Conservation (phyloP, 768 basidiomycete species). For the Psilocybe sp. region DNA sequence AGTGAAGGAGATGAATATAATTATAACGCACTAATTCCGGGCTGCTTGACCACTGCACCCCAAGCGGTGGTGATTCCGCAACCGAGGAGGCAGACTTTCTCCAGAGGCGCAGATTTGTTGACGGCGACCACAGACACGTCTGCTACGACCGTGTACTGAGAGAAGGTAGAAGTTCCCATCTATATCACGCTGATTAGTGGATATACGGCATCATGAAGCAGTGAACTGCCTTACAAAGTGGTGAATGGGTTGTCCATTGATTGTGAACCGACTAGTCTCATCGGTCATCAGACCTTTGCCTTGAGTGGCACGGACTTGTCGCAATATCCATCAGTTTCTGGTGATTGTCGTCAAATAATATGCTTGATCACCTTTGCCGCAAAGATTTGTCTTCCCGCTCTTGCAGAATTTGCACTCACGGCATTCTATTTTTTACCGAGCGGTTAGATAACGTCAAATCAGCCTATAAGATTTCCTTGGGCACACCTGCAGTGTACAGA, state of each 20-base stretch:
- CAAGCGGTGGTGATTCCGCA: conserved; percentile 98
- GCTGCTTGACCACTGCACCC: conserved; percentile 92
- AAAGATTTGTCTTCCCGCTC: conserved; percentile 98
- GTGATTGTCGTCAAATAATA: background rate
- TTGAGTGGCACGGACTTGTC: conserved; percentile 83
- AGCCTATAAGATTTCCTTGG: background rate
- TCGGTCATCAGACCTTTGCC: conserved; percentile 97
- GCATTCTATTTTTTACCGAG: conserved; percentile 56
- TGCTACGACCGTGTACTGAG: conserved; percentile 98
- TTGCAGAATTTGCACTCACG: conserved; percentile 99
- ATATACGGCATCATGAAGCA: background rate
- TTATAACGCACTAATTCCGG: conserved; percentile 65
- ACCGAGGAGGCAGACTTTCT: conserved; percentile 96
- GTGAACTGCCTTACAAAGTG: conserved; percentile 72
- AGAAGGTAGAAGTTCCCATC: conserved; percentile 99
- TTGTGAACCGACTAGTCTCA: conserved; percentile 80
- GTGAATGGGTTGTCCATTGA: conserved; percentile 80
- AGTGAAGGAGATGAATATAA: background rate
- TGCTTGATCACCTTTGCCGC: conserved; percentile 70
- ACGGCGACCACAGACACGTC: conserved; percentile 96
- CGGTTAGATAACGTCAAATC: background rate
- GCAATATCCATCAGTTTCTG: background rate
- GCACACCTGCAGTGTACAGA: conserved; percentile 87
- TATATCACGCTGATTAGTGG: conserved; percentile 24
- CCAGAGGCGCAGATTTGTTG: conserved; percentile 79